Base-by-base conservation (phyloP, 495 filamentous ascomycete species). In the Sabuloglossum arenarium region DNA sequence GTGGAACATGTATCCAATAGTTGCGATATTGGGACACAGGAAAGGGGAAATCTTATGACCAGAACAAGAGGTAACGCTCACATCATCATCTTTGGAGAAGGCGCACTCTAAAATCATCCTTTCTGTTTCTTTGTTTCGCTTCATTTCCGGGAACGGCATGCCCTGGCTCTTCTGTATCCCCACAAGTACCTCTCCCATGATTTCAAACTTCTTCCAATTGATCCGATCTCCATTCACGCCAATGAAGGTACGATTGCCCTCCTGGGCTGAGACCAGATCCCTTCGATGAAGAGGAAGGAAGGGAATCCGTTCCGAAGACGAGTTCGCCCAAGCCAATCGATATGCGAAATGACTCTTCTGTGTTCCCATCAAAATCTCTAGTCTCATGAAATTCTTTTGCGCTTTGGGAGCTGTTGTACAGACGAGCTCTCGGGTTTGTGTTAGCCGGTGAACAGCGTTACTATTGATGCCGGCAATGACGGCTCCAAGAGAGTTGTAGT, bases 131-230 rank as follows among this genome's bases (percentile, higher is more conserved):
- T 88, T 82, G 59, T 80, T 81, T 59, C 71, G 74, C 30, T 71
- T 68, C 55, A 93, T 67, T 57, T 82, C 77, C 56, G 78, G 75
- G 62, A 95, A 95, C 16, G 90, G 83, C 43, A 78, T 81, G 32
- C 81, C 82, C 69, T 96, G 91, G 65, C 88, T 94, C 66, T 79
- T 81, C 73, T 94, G 88, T 37, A 98, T 83, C 4, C 85, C 83
- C 54, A 94, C 75, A 53, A 98, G 76, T 25, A 95, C 84, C 57
- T 96, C 89, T 4, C 88, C 87, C 70, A 97, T 82, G 21, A 98
- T 83, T 70, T 97, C 88, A 61, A 97, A 97, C 63, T 98, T 98
- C 70, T 84, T 88, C 91, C 91, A 98, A 64, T 96, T 97, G 63
- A 98, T 86, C 42, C 85, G 75, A 57, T 84, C 80, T 10, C 55